A percentile compares a stretch with the other conserved stretches of the same genome.
Conservation (phyloP, 2,329 filamentous ascomycete genomes). For the Lithohypha guttulata region DNA sequence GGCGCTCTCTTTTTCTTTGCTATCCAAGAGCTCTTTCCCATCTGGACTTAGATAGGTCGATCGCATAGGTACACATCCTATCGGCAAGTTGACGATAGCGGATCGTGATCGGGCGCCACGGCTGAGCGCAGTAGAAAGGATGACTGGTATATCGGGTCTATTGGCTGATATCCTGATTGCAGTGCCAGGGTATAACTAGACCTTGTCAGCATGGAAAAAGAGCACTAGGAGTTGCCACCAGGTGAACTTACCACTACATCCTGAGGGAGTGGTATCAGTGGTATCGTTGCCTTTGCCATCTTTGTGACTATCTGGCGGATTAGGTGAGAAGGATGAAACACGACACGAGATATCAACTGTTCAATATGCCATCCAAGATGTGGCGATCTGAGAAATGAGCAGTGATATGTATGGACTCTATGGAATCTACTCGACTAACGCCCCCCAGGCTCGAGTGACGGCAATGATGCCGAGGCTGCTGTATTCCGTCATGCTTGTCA, state of each 20-base stretch:
- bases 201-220: constrained; percentile 7
- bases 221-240: background rate
- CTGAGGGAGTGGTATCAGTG: constrained; percentile 71
- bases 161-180: constrained; percentile 65
- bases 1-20: constrained; percentile 42
- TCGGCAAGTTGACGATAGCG: constrained; percentile 57
- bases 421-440: background rate
- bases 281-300: constrained; percentile 41
- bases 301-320: background rate
- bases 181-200: constrained; percentile 63
- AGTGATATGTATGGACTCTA: background rate
- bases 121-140: constrained; percentile 77
- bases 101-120: constrained; percentile 55
- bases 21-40: constrained; percentile 64
- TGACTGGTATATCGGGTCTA: constrained; percentile 76
- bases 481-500: too few species aligned
- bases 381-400: constrained; percentile 1
- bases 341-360: background rate
- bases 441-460: too few species aligned
- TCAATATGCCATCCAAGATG: background rate
- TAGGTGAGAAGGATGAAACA: background rate
- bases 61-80: constrained; percentile 77
- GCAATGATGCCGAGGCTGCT: constrained; percentile 7
- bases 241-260: constrained; percentile 48
- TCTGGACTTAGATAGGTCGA: constrained; percentile 63